Evolutionary conservation across 2,329 filamentous ascomycete genomes (phyloP).

Genomic region (Akanthomyces dipterigenus): DNA sequence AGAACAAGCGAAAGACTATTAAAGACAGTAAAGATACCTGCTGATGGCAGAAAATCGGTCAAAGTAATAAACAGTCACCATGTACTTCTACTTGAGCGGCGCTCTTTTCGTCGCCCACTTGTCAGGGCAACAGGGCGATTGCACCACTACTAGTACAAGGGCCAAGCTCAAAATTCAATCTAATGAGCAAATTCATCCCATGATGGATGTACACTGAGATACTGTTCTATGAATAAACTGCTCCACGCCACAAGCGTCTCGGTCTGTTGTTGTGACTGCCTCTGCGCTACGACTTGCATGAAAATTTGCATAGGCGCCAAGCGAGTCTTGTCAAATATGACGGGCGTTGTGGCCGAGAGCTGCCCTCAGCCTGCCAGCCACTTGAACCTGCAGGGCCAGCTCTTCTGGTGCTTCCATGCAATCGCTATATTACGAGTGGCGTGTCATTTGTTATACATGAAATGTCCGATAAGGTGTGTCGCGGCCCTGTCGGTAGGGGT

Average conservation of each 20-base stretch:
- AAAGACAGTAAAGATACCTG: too few relatives aligned
- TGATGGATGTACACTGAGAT: neutral
- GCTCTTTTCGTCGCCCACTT: too few relatives aligned
- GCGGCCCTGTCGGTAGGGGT: neutral
- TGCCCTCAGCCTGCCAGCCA: too few relatives aligned
- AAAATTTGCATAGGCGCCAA: neutral
- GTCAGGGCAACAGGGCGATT: neutral
- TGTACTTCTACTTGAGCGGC: too few relatives aligned
- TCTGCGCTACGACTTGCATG: neutral
- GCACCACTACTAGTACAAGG: neutral
- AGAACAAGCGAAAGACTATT: too few relatives aligned
- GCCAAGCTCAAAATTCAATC: neutral
- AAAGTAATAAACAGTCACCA: too few relatives aligned
- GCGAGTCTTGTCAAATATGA: neutral
- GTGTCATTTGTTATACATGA: neutral
- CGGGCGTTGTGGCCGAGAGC: neutral
- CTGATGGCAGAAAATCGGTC: too few relatives aligned
- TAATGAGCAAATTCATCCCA: neutral
- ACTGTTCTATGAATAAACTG: neutral
- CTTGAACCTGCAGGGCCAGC: neutral
- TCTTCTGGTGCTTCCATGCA: neutral
- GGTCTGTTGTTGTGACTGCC: neutral
- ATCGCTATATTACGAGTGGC: too few relatives aligned
- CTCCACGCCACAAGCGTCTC: neutral
- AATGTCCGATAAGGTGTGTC: neutral